Base-by-base conservation (phyloP, 805 yeast genomes). In the Saccharomycopsis oosterbeekiorum region DNA sequence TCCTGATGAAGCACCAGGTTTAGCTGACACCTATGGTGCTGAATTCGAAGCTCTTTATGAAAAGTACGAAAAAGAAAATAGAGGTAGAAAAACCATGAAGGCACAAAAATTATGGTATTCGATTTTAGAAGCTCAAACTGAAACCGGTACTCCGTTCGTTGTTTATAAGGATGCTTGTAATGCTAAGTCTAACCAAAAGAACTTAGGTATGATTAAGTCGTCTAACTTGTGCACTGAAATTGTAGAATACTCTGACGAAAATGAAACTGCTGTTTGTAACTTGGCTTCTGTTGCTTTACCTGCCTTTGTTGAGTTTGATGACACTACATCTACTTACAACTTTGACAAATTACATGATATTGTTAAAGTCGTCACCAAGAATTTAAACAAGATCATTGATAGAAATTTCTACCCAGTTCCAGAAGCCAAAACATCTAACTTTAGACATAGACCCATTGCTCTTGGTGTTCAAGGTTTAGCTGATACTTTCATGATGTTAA, bases 381-480 rank as follows among this genome's bases (percentile, higher is more conserved):
- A 93, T 73, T 77, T 93, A 73, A 86, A 93, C 78, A 80, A 76
- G 70, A 81, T 93, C 63, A 93, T 93, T 62, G 97, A 93, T 76
- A 82, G 86, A 65, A 89, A 91, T 70, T 79, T 76, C 70, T 93
- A 93, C 71, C 98, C 99, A 4, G 85, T 89, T 26, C 82, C 79
- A 59, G 87, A 83, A 66, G 93, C 98, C 4, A 80, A 79, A 68
- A 70, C 65, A 55, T 89, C 97, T 17, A 93, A 94, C 73, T 75
- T 82, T 78, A 84, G 84, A 69, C 87, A 93, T 73, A 80, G 99
- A 68, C 98, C 99, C 21, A 83, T 93, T 68, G 97, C 97, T n/a
- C 75, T 93, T 24, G 99, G 99, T 67, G 97, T 93, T n/a, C 97
- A 93, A 74, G 99, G 99, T 62, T 78, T 93, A 60, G 97, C 98